These are phyloP conservation scores for Rhododendron griersonianum DNA, from an alignment of 148 eudicot species.

Conservation along the genomic window DNA sequence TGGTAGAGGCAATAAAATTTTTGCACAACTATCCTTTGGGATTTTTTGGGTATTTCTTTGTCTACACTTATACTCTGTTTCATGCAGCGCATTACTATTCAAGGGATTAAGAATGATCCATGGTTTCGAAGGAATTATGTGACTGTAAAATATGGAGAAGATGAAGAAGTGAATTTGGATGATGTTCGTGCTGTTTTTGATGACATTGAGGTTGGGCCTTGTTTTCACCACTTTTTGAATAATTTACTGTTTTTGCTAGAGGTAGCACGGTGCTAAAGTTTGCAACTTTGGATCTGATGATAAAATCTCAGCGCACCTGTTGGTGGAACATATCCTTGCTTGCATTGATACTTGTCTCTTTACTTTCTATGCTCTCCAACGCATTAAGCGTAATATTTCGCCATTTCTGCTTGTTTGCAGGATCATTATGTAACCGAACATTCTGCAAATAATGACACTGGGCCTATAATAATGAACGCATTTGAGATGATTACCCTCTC, in stretches of 20 bases:
- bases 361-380: not conserved
- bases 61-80: conserved; percentile 10
- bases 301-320: not conserved
- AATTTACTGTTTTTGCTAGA: not conserved
- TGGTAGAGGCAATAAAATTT: not conserved
- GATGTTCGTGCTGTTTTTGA: conserved; percentile 89
- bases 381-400: not conserved
- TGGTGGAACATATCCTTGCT: conserved; percentile 5
- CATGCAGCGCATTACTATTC: conserved; percentile 77
- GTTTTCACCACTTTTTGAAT: not conserved
- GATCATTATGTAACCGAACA: conserved; percentile 78
- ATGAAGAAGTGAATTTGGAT: conserved; percentile 81
- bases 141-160: conserved; percentile 53
- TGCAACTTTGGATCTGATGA: not conserved
- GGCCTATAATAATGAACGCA: conserved; percentile 94
- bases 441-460: conserved; percentile 33
- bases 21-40: not conserved
- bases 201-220: conserved; percentile 71
- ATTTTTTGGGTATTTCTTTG: not conserved
- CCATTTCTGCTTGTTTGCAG: conserved; percentile 35
- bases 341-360: not conserved
- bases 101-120: conserved; percentile 68
- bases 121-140: conserved; percentile 75
- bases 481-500: conserved; percentile 99
- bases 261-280: not conserved